phyloP scores from a whole-genome alignment of 345 rosid genomes.

The Garcia nutans region DNA sequence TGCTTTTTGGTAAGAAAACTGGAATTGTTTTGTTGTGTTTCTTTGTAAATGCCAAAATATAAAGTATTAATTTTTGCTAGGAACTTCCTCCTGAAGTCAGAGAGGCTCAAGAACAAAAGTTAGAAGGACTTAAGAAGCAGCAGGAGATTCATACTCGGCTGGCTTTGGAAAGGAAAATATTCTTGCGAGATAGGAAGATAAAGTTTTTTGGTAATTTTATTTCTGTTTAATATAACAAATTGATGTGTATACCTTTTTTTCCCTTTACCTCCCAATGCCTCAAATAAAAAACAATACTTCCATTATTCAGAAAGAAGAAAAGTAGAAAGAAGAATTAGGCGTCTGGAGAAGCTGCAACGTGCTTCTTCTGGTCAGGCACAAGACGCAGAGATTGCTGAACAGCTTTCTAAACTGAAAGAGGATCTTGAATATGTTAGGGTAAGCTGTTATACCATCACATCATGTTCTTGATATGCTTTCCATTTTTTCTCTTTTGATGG shows the following conservation, averaged over 20 bases:
- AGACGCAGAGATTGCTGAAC: slow-evolving; percentile 61
- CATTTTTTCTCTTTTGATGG: background rate
- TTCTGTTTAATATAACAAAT: background rate
- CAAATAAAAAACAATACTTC: background rate
- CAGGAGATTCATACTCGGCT: slow-evolving; percentile 83
- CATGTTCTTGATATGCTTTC: background rate
- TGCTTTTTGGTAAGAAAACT: background rate
- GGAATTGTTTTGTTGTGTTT: background rate
- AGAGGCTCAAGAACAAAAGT: slow-evolving; percentile 68
- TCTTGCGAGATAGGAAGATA: slow-evolving; percentile 85
- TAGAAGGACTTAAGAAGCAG: slow-evolving; percentile 75
- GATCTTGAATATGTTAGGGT: slow-evolving; percentile 99
- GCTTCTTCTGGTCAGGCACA: slow-evolving; percentile 66
- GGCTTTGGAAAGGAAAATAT: slow-evolving; percentile 82
- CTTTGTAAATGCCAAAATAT: background rate
- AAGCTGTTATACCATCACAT: slow-evolving; percentile 12
- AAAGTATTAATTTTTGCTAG: slow-evolving; percentile 16
- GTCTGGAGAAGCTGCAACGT: slow-evolving; percentile 90
- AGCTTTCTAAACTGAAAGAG: slow-evolving; percentile 80
- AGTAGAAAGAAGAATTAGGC: slow-evolving; percentile 80
- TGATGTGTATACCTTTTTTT: background rate
- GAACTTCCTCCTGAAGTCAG: slow-evolving; percentile 71
- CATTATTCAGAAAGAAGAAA: slow-evolving; percentile 75
- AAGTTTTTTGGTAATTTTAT: slow-evolving; percentile 73
- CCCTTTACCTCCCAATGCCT: background rate